A percentile compares a stretch with the other conserved stretches of the same genome.
Conservation (phyloP, 352 stramenopile genomes). For the Phytophthora chlamydospora region DNA sequence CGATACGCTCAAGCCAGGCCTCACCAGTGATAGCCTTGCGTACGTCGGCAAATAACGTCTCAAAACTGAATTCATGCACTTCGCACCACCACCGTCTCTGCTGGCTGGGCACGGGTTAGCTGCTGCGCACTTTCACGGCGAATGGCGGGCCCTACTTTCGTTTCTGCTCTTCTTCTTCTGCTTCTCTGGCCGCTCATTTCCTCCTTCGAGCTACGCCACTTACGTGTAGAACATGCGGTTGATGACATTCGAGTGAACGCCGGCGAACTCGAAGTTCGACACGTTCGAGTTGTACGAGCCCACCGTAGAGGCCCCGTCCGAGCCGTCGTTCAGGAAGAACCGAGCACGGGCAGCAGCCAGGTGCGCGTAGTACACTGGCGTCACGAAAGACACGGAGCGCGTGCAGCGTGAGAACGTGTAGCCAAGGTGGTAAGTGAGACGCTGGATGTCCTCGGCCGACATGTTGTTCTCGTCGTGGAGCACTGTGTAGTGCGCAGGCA, state of each 20-base stretch:
- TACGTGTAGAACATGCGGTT: slow-evolving; percentile 60
- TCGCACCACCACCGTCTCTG: neutral
- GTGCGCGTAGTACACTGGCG: slow-evolving; percentile 86
- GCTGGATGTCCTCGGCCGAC: slow-evolving; percentile 63
- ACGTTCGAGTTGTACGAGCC: slow-evolving; percentile 57
- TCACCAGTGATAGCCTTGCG: slow-evolving; percentile 22
- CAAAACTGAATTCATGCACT: slow-evolving; percentile 24
- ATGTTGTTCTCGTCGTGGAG: slow-evolving; percentile 77
- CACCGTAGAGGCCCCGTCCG: slow-evolving; percentile 57
- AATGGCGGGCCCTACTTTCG: slow-evolving; percentile 1
- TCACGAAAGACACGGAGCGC: slow-evolving; percentile 83
- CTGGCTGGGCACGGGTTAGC: slow-evolving; percentile 10
- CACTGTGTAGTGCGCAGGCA: slow-evolving; percentile 85
- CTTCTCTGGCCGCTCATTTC: slow-evolving; percentile 34
- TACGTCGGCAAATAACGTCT: slow-evolving; percentile 21
- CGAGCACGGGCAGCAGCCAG: slow-evolving; percentile 80
- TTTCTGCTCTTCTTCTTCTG: slow-evolving; percentile 42
- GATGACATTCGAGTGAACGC: slow-evolving; percentile 58
- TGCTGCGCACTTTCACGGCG: slow-evolving; percentile 6
- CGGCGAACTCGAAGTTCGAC: slow-evolving; percentile 62
- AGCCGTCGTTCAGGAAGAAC: slow-evolving; percentile 76
- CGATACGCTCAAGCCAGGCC: slow-evolving; percentile 47
- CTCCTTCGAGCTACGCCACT: slow-evolving; percentile 29
- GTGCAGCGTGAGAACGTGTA: slow-evolving; percentile 88
- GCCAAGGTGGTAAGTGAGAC: slow-evolving; percentile 71